Evolutionary conservation across 148 eudicot genomes (phyloP).

Genomic region (Chenopodium album): DNA sequence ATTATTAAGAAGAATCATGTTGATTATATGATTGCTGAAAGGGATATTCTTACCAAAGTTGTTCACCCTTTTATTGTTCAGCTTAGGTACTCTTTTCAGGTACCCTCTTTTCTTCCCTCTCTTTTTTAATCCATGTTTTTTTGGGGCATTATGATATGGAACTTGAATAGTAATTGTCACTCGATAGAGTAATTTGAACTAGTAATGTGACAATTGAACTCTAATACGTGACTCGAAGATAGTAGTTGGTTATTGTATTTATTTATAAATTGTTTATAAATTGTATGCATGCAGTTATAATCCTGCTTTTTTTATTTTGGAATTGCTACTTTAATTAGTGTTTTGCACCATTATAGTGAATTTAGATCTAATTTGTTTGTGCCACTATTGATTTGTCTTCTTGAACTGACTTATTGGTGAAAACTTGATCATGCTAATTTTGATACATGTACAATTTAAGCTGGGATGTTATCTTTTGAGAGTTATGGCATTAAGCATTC

Average conservation of each 20-base stretch:
- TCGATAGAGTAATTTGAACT: not conserved
- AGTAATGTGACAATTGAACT: not conserved
- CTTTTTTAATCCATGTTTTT: not conserved
- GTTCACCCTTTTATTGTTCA: constrained; percentile 86
- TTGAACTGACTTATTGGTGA: not conserved
- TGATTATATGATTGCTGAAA: constrained; percentile 92
- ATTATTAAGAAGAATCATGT: constrained; percentile 88
- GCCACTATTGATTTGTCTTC: not conserved
- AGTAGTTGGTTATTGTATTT: not conserved
- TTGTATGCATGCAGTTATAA: not conserved
- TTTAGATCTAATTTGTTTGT: not conserved
- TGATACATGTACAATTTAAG: no score
- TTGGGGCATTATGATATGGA: not conserved
- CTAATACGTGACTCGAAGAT: not conserved
- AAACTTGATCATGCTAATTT: not conserved
- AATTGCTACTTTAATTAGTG: not conserved
- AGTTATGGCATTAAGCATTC: not conserved
- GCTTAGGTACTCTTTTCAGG: constrained; percentile 91
- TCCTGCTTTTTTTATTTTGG: not conserved
- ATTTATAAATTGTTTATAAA: not conserved
- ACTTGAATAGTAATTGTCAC: no score
- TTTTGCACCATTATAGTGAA: not conserved
- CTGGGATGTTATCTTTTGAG: not conserved
- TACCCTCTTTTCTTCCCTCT: constrained; percentile 5
- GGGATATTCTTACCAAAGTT: constrained; percentile 90